These are phyloP conservation scores for Aspergillus nanangensis DNA, from an alignment of 495 filamentous ascomycete genomes.

Conservation along the genomic window DNA sequence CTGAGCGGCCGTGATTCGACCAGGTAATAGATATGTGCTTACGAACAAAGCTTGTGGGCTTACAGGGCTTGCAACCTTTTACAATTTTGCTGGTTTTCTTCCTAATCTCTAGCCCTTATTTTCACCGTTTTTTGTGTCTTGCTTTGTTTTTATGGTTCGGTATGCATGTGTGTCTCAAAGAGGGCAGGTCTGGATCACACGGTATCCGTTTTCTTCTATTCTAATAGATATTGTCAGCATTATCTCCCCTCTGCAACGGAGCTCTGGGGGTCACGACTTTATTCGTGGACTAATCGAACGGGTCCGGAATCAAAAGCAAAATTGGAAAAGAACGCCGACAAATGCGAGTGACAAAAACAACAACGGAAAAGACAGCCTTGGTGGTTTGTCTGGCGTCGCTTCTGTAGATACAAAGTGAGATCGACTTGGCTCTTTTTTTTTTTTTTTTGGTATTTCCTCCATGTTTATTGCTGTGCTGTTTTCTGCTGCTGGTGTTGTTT, in stretches of 20 bases:
- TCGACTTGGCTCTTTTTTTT: constrained; percentile 2
- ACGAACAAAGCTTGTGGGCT: too few species aligned
- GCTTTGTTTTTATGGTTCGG: too few species aligned
- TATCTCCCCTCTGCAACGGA: too few species aligned
- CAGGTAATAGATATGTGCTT: constrained; percentile 11
- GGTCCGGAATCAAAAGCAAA: not conserved
- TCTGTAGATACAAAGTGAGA: constrained; percentile 1
- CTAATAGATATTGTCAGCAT: too few species aligned
- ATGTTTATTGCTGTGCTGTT: not conserved
- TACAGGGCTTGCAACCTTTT: too few species aligned
- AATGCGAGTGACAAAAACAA: not conserved
- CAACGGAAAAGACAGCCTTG: not conserved
- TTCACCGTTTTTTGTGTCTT: too few species aligned
- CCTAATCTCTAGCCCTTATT: too few species aligned
- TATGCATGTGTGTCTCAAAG: too few species aligned
- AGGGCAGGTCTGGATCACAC: too few species aligned
- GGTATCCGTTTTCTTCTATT: too few species aligned
- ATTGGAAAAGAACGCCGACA: constrained; percentile 1
- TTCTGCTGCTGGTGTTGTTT: constrained; percentile 11
- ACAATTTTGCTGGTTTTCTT: too few species aligned
- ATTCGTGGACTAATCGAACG: not conserved
- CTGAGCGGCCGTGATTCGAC: constrained; percentile 8
- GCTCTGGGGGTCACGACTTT: too few species aligned
- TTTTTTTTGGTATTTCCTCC: not conserved
- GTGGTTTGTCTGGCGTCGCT: not conserved